Percentiles rank a stretch among this genome's conserved stretches.
These are phyloP conservation scores for Verbena officinalis DNA, from an alignment of 257 asterid genomes.

Conservation along the genomic window DNA sequence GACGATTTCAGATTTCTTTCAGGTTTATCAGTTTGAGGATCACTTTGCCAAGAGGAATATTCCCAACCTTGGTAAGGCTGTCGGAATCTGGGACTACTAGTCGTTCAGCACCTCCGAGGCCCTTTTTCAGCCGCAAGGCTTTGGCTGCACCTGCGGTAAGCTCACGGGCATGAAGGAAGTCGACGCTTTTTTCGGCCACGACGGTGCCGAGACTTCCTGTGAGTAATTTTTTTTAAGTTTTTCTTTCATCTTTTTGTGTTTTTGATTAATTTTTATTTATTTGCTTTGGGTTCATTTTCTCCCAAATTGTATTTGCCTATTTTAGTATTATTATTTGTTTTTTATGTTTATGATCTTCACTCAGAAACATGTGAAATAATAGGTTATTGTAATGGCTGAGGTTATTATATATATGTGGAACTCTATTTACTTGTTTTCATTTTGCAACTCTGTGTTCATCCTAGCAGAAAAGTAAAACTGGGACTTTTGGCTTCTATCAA, in stretches of 20 bases:
- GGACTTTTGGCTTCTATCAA: conserved; percentile 68
- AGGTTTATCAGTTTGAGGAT: conserved; percentile 71
- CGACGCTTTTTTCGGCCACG: conserved; percentile 83
- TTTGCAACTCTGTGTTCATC: conserved; percentile 80
- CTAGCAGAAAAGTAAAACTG: conserved; percentile 67
- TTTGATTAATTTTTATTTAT: neutral
- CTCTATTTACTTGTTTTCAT: conserved; percentile 17
- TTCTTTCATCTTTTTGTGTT: neutral
- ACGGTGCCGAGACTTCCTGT: conserved; percentile 81
- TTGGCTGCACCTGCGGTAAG: conserved; percentile 81
- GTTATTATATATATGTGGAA: neutral
- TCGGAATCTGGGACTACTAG: conserved; percentile 75
- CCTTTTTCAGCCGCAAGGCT: conserved; percentile 73
- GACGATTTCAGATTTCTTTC: conserved; percentile 72
- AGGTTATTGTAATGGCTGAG: neutral
- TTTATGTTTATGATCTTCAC: neutral
- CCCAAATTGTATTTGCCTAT: neutral
- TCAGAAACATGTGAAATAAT: neutral
- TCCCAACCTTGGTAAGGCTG: conserved; percentile 77
- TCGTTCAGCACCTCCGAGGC: conserved; percentile 79
- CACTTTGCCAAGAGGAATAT: conserved; percentile 72
- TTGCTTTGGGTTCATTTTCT: neutral
- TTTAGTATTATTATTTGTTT: neutral
- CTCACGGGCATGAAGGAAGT: conserved; percentile 71
- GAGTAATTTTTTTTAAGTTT: conserved; percentile 27